Conservation (phyloP, 2,329 filamentous ascomycete genomes). For the Dactylellina haptotyla region DNA sequence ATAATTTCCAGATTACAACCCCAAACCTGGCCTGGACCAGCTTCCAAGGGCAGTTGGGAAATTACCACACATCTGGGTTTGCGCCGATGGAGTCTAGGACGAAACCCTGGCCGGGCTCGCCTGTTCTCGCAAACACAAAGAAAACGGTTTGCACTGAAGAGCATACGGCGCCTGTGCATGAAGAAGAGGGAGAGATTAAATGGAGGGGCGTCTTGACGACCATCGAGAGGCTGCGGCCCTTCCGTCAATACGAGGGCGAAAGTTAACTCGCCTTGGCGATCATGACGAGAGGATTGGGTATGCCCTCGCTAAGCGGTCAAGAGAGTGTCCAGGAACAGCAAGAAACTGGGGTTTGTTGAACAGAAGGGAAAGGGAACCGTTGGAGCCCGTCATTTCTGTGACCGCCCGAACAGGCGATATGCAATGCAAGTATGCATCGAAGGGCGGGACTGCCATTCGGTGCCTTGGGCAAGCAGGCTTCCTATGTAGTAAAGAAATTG, state of each 20-base stretch:
- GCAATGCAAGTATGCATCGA: slow-evolving; percentile 38
- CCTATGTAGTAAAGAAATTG: slow-evolving; percentile 35
- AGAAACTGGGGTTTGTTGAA: neutral
- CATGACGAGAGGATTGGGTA: slow-evolving; percentile 12
- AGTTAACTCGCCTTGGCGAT: slow-evolving; percentile 12
- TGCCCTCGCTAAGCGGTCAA: slow-evolving; percentile 1
- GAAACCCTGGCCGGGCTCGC: slow-evolving; percentile 8
- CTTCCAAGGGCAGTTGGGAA: slow-evolving; percentile 49
- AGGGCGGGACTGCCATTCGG: neutral
- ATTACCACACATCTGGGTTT: slow-evolving; percentile 48
- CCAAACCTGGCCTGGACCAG: slow-evolving; percentile 50
- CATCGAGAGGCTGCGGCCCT: slow-evolving; percentile 35
- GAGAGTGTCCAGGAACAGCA: slow-evolving; percentile 8
- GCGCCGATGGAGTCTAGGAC: slow-evolving; percentile 29
- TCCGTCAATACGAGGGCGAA: slow-evolving; percentile 36
- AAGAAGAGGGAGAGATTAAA: slow-evolving; percentile 22
- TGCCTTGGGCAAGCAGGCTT: slow-evolving; percentile 24
- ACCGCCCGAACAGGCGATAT: slow-evolving; percentile 30
- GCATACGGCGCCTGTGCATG: neutral
- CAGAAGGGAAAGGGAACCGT: neutral
- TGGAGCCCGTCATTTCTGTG: slow-evolving; percentile 4
- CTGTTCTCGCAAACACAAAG: slow-evolving; percentile 11
- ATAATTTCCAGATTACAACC: slow-evolving; percentile 53
- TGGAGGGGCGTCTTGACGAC: slow-evolving; percentile 19
- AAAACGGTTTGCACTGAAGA: slow-evolving; percentile 15